phyloP scores from a whole-genome alignment of 1,284 basidiomycete species.

The Vanrija humicola region DNA sequence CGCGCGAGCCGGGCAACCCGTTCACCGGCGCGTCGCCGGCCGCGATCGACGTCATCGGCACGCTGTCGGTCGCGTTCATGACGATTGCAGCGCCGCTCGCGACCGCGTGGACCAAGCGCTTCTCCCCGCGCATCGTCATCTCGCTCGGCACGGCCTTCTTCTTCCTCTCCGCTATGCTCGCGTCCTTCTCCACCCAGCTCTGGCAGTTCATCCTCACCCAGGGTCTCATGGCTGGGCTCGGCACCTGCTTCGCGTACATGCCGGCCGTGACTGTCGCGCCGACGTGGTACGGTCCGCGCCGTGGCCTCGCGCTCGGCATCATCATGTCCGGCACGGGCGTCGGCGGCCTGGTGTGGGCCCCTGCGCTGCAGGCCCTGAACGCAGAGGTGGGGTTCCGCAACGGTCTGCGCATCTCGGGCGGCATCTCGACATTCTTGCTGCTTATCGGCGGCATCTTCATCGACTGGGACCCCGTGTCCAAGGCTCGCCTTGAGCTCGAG shows the following conservation, averaged over 20 bases:
- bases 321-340: slow-evolving; percentile 33
- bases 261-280: slow-evolving; percentile 31
- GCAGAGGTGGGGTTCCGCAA: slow-evolving; percentile 23
- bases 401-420: slow-evolving; percentile 24
- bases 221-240: slow-evolving; percentile 28
- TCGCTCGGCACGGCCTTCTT: slow-evolving; percentile 22
- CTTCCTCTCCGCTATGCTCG: slow-evolving; percentile 16
- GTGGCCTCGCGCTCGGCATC: slow-evolving; percentile 35
- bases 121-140: slow-evolving; percentile 19
- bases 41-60: slow-evolving; percentile 33
- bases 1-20: slow-evolving; percentile 17
- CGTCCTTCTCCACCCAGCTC: slow-evolving; percentile 19
- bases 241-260: slow-evolving; percentile 31
- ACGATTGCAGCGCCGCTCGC: slow-evolving; percentile 26
- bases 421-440: slow-evolving; percentile 15
- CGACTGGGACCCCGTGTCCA: slow-evolving; percentile 29
- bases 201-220: slow-evolving; percentile 36
- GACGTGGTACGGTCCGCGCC: slow-evolving; percentile 25
- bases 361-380: slow-evolving; percentile 25
- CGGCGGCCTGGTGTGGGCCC: slow-evolving; percentile 32
- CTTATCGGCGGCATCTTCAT: slow-evolving; percentile 11
- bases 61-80: slow-evolving; percentile 28
- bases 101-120: slow-evolving; percentile 23
- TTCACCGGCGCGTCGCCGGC: slow-evolving; percentile 26
- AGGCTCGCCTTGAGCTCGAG: slow-evolving; percentile 17